Evolutionary conservation across 1,139 yeast genomes (phyloP), one percentile per base, ranked within the genome.

Genomic region (Candida sp.): DNA sequence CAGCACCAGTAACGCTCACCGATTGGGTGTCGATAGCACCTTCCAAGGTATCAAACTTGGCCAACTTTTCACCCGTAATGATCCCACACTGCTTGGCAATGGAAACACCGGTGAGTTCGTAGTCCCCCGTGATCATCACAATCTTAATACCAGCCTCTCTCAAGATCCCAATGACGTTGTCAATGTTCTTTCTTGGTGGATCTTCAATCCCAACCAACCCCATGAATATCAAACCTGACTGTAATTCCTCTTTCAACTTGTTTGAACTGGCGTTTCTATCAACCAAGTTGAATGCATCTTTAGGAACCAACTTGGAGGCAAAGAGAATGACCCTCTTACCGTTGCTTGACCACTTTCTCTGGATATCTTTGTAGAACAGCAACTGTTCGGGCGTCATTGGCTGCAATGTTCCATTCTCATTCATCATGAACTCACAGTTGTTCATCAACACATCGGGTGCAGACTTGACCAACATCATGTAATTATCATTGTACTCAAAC

Each of bases 51-150:
- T 61, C 58, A 37, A 61, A 60, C 7, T 54, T 57, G 49, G 69
- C 72, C n/a, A 73, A 63, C 3, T 52, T 52, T n/a, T 57, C 63
- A 28, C 59, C 57, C 2, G 75, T 64, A 23, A 77, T 56, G 44
- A 79, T 76, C n/a, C 80, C 80, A 60, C 77, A 71, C 54, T 74
- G 73, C 44, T 69, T 67, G 9, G 83, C 84, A 61, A 81, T 81
- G 3, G 83, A 75, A 43, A 73, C 68, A 5, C 83, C 86, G n/a
- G 85, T 81, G 33, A 77, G 63, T 54, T 76, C 80, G 57, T 73
- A 79, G 60, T 81, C 86, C 49, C 85, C 85, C 30, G 85, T 81
- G 35, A 80, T 79, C 85, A 81, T 81, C 23, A 76, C 71, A 26
- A 78, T 66, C 47, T 77, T 77, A 44, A 80, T 72, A 23, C 85